Evolutionary conservation across 257 asterid species (phyloP).

Genomic region (Fraxinus excelsior): DNA sequence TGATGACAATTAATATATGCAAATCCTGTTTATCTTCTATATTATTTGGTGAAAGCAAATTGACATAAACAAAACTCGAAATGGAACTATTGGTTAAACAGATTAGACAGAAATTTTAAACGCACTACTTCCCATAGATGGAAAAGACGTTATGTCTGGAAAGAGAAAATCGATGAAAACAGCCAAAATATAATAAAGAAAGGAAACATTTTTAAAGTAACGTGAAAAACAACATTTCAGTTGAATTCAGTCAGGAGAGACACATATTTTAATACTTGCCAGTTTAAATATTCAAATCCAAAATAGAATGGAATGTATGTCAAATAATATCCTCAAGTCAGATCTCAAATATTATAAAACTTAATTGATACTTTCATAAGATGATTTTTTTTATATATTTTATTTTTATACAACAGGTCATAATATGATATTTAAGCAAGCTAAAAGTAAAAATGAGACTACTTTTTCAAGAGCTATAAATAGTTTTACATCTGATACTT

Average conservation of each 20-base stretch:
- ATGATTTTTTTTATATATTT: conserved; percentile 7
- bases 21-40: too few species aligned
- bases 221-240: neutral
- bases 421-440: neutral
- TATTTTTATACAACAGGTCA: conserved; percentile 1
- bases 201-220: neutral
- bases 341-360: neutral
- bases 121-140: too few species aligned
- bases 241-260: neutral
- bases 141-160: too few species aligned
- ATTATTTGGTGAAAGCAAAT: too few species aligned
- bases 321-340: conserved; percentile 11
- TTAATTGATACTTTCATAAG: neutral
- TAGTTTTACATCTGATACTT: conserved; percentile 11
- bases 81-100: too few species aligned
- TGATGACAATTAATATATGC: too few species aligned
- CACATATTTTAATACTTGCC: neutral
- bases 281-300: neutral
- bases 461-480: neutral
- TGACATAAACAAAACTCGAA: too few species aligned
- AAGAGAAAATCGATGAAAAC: too few species aligned
- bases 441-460: neutral
- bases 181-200: too few species aligned
- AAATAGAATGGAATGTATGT: neutral
- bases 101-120: too few species aligned